phyloP scores from a whole-genome alignment of 352 stramenopile species.

The Pythium apleroticum region DNA sequence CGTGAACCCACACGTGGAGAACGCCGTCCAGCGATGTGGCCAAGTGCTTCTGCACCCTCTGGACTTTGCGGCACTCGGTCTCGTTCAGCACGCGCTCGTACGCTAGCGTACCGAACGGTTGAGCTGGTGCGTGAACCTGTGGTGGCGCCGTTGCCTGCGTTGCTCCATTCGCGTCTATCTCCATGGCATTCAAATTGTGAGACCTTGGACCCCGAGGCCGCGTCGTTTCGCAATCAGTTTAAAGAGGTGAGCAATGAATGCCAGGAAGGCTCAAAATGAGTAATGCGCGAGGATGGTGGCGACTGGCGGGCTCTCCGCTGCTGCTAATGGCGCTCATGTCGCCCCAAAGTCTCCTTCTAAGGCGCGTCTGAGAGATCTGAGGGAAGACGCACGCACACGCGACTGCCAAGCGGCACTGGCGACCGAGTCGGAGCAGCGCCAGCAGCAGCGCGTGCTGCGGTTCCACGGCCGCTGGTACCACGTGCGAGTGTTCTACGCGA shows the following conservation, averaged over 20 bases:
- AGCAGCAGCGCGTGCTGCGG: conserved; percentile 34
- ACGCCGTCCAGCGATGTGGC: conserved; percentile 29
- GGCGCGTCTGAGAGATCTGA: conserved; percentile 38
- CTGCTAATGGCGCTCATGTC: background rate
- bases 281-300: background rate
- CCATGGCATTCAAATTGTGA: background rate
- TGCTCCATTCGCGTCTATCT: background rate
- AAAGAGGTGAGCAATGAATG: conserved; percentile 8
- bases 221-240: conserved; percentile 27
- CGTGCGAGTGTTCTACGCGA: conserved; percentile 50
- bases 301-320: background rate
- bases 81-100: conserved; percentile 49
- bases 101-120: conserved; percentile 22
- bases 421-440: conserved; percentile 28
- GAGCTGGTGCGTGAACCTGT: background rate
- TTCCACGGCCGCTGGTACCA: conserved; percentile 48
- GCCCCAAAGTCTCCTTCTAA: conserved; percentile 9
- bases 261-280: background rate
- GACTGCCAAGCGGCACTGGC: conserved; percentile 26
- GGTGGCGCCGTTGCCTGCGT: background rate
- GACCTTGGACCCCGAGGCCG: background rate
- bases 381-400: conserved; percentile 32
- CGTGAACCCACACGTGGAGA: conserved; percentile 62
- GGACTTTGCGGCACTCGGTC: conserved; percentile 39
- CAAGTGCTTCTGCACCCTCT: conserved; percentile 27